These are phyloP conservation scores for Vitis rupestris DNA, from an alignment of 164 flowering plant species.

Conservation along the genomic window DNA sequence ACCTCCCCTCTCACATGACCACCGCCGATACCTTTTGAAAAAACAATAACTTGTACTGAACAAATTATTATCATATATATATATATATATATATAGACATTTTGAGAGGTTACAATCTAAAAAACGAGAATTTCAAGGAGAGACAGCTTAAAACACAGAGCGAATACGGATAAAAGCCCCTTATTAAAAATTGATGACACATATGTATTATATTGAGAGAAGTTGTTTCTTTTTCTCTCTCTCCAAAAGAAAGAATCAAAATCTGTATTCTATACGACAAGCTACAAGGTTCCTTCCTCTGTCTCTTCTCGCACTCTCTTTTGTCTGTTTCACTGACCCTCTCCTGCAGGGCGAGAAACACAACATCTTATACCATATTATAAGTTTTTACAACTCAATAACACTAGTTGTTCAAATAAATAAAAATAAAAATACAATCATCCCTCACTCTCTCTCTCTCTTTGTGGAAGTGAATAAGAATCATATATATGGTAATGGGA, in stretches of 20 bases:
- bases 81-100: neutral
- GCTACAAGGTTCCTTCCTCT: constrained; percentile 63
- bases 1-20: constrained; percentile 58
- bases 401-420: neutral
- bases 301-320: constrained; percentile 66
- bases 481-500: neutral
- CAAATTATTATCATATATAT: neutral
- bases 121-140: constrained; percentile 42
- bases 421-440: constrained; percentile 1
- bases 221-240: constrained; percentile 11
- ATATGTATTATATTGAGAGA: neutral
- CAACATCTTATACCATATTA: constrained; percentile 12
- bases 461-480: neutral
- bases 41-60: neutral
- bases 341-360: constrained; percentile 28
- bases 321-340: constrained; percentile 51
- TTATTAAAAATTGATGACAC: neutral
- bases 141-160: constrained; percentile 55
- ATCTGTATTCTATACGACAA: constrained; percentile 36
- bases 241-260: constrained; percentile 37
- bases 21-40: constrained; percentile 41
- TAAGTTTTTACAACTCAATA: neutral
- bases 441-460: constrained; percentile 4
- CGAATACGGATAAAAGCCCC: constrained; percentile 34
- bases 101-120: neutral